phyloP scores from a whole-genome alignment of 2,329 filamentous ascomycete species.

The Aspergillus pseudonomiae region DNA sequence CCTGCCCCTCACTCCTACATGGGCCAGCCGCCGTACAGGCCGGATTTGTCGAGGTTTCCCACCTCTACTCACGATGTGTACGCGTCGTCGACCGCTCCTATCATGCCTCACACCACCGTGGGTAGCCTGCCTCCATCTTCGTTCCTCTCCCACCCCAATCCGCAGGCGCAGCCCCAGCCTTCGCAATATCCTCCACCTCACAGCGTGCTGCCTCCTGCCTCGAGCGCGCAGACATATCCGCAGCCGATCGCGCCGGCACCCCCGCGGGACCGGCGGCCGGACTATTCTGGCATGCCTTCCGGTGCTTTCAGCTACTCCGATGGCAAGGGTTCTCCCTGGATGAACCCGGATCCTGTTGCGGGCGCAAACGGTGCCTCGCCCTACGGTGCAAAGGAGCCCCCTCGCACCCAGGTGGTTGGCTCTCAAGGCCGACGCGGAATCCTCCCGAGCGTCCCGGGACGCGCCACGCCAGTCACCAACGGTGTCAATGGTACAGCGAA shows the following conservation, averaged over 20 bases:
- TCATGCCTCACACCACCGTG: slow-evolving; percentile 47
- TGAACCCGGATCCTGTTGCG: slow-evolving; percentile 43
- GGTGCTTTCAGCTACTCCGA: slow-evolving; percentile 64
- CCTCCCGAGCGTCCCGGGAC: slow-evolving; percentile 83
- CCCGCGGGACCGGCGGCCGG: slow-evolving; percentile 49
- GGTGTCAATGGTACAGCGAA: slow-evolving; percentile 68
- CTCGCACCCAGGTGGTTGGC: slow-evolving; percentile 82
- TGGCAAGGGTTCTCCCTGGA: slow-evolving; percentile 58
- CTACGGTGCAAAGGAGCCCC: slow-evolving; percentile 47
- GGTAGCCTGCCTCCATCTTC: slow-evolving; percentile 47
- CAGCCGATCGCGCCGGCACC: slow-evolving; percentile 77
- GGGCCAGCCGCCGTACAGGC: slow-evolving; percentile 44
- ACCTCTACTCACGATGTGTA: slow-evolving; percentile 48
- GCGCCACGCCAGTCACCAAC: slow-evolving; percentile 72
- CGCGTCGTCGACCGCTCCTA: slow-evolving; percentile 44
- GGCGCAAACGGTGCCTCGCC: slow-evolving; percentile 41
- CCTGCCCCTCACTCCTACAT: slow-evolving; percentile 47
- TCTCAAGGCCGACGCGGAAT: slow-evolving; percentile 92
- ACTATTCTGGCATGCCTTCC: slow-evolving; percentile 71
- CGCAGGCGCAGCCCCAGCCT: slow-evolving; percentile 41
- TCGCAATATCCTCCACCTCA: slow-evolving; percentile 44
- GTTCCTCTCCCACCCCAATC: slow-evolving; percentile 46
- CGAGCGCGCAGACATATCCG: slow-evolving; percentile 69
- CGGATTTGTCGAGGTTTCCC: slow-evolving; percentile 48
- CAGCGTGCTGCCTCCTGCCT: slow-evolving; percentile 67